Base-by-base conservation (phyloP, 2,329 filamentous ascomycete species). In the Intubia oerlemansii region DNA sequence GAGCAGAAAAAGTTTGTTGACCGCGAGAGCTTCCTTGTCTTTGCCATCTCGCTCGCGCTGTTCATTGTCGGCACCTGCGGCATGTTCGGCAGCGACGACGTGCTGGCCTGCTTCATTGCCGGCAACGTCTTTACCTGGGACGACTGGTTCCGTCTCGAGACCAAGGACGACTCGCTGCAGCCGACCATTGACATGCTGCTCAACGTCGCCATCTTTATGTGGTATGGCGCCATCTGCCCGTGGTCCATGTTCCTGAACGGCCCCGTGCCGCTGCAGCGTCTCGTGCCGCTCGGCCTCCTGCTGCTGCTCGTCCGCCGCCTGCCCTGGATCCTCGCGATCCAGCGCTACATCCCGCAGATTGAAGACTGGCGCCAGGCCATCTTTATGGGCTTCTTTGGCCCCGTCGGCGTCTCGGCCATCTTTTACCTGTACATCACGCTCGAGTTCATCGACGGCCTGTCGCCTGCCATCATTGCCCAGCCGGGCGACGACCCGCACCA, bases 181-280 rank as follows among this genome's bases (percentile, higher is more conserved):
- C 82, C 82, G 0, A 92, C 82, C 0, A 77, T 93, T 25, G 82
- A 93, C 46, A 91, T 92, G 81, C 59, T 93, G 2, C 70, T 93
- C 32, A 93, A 93, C 44, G 67, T 90, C 4, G 59, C 72, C 12
- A 65, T 93, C 22, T 93, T 93, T 47, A 67, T 91, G 49, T 93
- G 81, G 82, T 85, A 78, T 41, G 82, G 82, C 4, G 79, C 80
- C 1, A 66, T 84, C 9, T 79, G 75, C 33, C 84, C 84, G 0
- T 93, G 84, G 84, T 46, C 55, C 5, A 54, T 53, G 16, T 91
- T 93, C 38, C 49, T 59, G 1, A 39, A 42, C 39, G 85, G 78
- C 45, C 44, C 54, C 7, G 61, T 88, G 11, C 66, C 80, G 0
- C 57, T 84, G 15, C 70, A 73, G 40, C 70, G 79, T 1, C 60